phyloP scores from a whole-genome alignment of 169 alveolate genomes.

The Plasmodium ovale region DNA sequence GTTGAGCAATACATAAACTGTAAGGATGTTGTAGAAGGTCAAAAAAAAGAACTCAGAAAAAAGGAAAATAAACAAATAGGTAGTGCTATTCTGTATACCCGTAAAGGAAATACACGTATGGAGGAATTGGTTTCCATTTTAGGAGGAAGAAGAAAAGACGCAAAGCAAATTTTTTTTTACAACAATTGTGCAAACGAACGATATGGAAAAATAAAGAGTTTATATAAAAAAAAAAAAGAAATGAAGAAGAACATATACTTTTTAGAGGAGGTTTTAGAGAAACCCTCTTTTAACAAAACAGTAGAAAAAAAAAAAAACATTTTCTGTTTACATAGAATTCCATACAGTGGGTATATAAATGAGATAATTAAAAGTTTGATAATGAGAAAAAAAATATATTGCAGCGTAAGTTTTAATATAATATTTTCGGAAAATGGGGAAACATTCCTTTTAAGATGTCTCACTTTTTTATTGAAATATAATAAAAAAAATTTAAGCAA shows the following conservation, averaged over 20 bases:
- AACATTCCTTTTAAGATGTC: neutral
- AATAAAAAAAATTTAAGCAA: conserved; percentile 11
- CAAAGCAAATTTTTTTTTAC: neutral
- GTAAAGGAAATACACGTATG: neutral
- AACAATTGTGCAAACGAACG: neutral
- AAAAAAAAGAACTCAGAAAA: neutral
- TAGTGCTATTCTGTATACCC: neutral
- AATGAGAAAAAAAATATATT: neutral
- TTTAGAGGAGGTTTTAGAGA: neutral
- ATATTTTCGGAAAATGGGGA: conserved; percentile 4
- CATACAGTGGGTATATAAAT: neutral
- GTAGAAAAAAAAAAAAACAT: no score
- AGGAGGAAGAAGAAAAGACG: conserved; percentile 8
- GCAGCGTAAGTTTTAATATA: neutral
- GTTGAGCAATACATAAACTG: conserved; percentile 2
- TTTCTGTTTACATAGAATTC: no score
- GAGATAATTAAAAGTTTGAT: neutral
- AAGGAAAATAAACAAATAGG: neutral
- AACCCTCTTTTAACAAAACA: no score
- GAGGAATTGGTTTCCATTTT: neutral
- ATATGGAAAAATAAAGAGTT: neutral
- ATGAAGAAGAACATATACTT: neutral
- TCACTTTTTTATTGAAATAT: neutral
- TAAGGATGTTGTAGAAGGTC: neutral
- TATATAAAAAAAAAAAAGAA: neutral